These are phyloP conservation scores for Saccharomycopsis malanga DNA, from an alignment of 805 yeast genomes.

Conservation along the genomic window DNA sequence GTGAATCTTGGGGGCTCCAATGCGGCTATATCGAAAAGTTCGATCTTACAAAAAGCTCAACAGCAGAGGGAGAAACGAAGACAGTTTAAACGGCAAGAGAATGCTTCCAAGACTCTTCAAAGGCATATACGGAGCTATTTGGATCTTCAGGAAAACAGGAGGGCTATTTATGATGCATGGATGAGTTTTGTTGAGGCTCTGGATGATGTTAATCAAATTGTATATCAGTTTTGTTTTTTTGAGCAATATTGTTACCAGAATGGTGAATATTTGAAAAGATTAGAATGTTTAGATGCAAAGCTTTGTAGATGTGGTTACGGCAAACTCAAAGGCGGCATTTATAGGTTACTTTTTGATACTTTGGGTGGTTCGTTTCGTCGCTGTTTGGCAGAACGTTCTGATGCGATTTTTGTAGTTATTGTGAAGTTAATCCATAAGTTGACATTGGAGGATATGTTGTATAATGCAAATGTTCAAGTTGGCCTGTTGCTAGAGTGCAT, in stretches of 20 bases:
- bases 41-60: conserved; percentile 56
- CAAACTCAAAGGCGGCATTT: background rate
- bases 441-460: too few relatives aligned
- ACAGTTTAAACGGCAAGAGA: conserved; percentile 39
- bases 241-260: background rate
- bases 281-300: too few relatives aligned
- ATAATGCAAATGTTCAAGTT: too few relatives aligned
- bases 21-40: conserved; percentile 32
- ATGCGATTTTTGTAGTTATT: too few relatives aligned
- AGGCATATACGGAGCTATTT: conserved; percentile 36
- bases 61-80: conserved; percentile 63
- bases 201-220: background rate
- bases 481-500: too few relatives aligned
- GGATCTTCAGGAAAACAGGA: conserved; percentile 22
- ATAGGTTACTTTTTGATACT: background rate
- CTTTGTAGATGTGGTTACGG: too few relatives aligned
- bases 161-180: background rate
- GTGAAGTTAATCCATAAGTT: too few relatives aligned
- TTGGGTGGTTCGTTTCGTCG: background rate
- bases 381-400: too few relatives aligned
- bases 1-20: conserved; percentile 56
- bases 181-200: background rate
- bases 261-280: background rate
- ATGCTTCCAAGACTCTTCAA: conserved; percentile 48
- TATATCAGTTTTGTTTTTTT: conserved; percentile 8